Percentiles rank a stretch among this genome's conserved stretches.
Evolutionary conservation across 108 stramenopile species (phyloP).

Genomic region (Cyclotella sp.): DNA sequence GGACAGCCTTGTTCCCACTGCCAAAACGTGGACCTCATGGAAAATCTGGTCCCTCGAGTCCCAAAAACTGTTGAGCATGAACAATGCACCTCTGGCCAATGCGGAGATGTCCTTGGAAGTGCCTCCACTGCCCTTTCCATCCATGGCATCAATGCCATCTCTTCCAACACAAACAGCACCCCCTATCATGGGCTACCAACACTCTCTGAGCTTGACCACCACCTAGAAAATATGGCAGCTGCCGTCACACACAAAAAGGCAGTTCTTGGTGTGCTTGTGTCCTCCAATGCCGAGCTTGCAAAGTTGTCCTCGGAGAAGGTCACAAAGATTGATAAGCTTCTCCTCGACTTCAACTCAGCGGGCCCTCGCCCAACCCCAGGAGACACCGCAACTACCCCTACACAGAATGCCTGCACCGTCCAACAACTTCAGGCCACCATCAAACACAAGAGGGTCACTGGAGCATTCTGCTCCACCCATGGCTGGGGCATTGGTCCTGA

Average conservation of each 20-base stretch:
- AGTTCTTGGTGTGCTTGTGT: not conserved
- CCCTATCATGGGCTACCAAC: not conserved
- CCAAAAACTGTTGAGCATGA: not conserved
- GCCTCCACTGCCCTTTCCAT: not conserved
- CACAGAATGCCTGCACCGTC: not conserved
- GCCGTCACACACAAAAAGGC: not conserved
- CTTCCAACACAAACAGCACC: not conserved
- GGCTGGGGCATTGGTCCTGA: not conserved
- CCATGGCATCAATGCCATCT: not conserved
- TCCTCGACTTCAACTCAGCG: not conserved
- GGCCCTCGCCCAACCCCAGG: too few relatives aligned
- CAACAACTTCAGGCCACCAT: not conserved
- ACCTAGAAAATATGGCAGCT: not conserved
- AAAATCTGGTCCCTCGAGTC: not conserved
- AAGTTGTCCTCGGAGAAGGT: not conserved
- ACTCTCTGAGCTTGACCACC: not conserved
- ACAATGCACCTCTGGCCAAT: not conserved
- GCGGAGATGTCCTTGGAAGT: not conserved
- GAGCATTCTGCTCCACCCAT: constrained; percentile 7
- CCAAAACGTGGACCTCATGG: not conserved
- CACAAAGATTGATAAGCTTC: not conserved
- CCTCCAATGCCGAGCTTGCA: not conserved
- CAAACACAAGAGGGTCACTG: not conserved
- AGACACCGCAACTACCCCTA: not conserved
- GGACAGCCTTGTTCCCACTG: not conserved